Base-by-base conservation (phyloP, 2,329 filamentous ascomycete genomes). In the Daldinia sp. region DNA sequence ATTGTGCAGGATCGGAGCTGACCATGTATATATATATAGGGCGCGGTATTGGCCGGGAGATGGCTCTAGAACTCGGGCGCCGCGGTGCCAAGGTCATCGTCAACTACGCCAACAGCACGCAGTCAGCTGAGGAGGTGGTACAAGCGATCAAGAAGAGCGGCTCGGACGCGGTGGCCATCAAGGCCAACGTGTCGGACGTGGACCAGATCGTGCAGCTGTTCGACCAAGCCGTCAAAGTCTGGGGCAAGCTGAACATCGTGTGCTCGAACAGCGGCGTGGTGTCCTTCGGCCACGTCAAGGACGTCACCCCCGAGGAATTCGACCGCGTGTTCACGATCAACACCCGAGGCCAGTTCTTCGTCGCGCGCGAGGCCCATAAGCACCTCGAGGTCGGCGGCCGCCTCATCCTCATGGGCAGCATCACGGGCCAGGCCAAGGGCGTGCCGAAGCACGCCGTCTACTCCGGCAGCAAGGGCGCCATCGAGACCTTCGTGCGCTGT, bases 401-500 rank as follows among this genome's bases (percentile, higher is more conserved):
- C 48, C 83, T 93, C 73, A 90, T 94, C 79, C 84, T 94, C 72
- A 93, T 92, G 88, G 88, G 86, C 33, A 90, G 87, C 65, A 93
- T 93, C 79, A 90, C 90, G 0, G 80, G 90, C 78, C 80, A 91
- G 82, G 91, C 81, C 64, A 86, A 88, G 78, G 90, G 87, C 55
- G 90, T 93, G 18, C 89, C 89, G 68, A 88, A 89, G 76, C 91
- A 93, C 78, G 85, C 89, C 13, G 85, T 94, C 54, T 94, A 94
- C 84, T 91, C 91, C 23, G 91, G 88, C 13, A 89, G 85, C 79
- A 94, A 94, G 84, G 92, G 90, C 74, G 89, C 92, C 41, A 90
- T 93, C 68, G 92, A 93, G 80, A 90, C 90, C 10, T 92, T 93
- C 80, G 90, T 92, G 73, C 90, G 92, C 78, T 89, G 87, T 74